Conservation (phyloP, 768 basidiomycete genomes). For the Coprinopsis cinerea region DNA sequence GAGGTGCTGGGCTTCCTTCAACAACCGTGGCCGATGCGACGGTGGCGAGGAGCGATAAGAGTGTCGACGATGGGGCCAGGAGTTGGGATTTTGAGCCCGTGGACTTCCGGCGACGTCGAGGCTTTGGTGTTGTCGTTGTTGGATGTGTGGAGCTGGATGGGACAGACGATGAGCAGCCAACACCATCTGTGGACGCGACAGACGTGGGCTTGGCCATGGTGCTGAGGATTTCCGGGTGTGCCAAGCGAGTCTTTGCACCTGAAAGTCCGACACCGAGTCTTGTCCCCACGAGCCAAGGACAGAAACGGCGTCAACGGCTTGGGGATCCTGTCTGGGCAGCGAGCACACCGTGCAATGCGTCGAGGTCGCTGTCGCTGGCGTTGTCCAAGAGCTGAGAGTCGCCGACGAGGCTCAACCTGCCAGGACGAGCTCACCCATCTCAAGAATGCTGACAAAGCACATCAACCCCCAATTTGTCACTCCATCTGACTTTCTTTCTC, state of each 20-base stretch:
- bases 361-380: constrained; percentile 18
- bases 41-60: constrained; percentile 53
- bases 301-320: not conserved
- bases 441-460: constrained; percentile 10
- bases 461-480: too few species aligned
- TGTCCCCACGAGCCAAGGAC: not conserved
- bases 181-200: constrained; percentile 23
- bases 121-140: constrained; percentile 12
- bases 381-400: too few species aligned
- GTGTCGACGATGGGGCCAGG: constrained; percentile 38
- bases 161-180: constrained; percentile 18
- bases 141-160: constrained; percentile 6
- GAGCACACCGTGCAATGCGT: constrained; percentile 1
- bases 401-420: too few species aligned
- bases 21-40: constrained; percentile 44
- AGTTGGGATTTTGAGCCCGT: constrained; percentile 15
- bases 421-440: too few species aligned
- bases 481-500: too few species aligned
- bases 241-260: constrained; percentile 34
- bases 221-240: constrained; percentile 24
- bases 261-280: constrained; percentile 9
- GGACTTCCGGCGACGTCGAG: constrained; percentile 18
- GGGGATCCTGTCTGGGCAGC: constrained; percentile 10
- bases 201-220: constrained; percentile 52
- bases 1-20: constrained; percentile 47